phyloP scores from a whole-genome alignment of 352 stramenopile genomes.

The Pythium folliculosum region DNA sequence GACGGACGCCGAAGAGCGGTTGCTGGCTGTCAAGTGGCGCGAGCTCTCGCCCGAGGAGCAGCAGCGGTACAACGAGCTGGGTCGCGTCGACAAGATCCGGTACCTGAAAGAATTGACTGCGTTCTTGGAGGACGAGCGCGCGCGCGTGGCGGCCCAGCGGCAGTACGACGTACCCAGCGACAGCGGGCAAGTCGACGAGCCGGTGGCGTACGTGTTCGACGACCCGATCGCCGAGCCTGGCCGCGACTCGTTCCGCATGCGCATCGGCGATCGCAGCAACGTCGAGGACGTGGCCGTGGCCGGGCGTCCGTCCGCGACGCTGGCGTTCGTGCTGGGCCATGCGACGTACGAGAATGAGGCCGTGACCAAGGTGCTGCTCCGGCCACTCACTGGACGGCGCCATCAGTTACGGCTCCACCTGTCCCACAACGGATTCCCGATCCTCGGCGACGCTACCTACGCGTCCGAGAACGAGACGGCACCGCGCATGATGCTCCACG shows the following conservation, averaged over 20 bases:
- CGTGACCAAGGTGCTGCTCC: conserved; percentile 84
- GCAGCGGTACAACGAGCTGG: conserved; percentile 44
- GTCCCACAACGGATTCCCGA: conserved; percentile 72
- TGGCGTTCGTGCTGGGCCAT: conserved; percentile 79
- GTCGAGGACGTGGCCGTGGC: conserved; percentile 16
- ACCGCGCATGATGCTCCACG: conserved; percentile 85
- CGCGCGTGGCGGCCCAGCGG: conserved; percentile 43
- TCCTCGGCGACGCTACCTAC: conserved; percentile 79
- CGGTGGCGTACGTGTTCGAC: conserved; percentile 78
- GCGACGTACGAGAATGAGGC: conserved; percentile 47
- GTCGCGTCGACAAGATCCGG: conserved; percentile 48
- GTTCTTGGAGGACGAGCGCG: conserved; percentile 61
- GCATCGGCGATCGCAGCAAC: conserved; percentile 45
- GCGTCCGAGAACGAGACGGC: conserved; percentile 56
- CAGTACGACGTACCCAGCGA: conserved; percentile 43
- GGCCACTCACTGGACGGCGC: conserved; percentile 73
- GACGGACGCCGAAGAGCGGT: conserved; percentile 30
- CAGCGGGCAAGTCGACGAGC: conserved; percentile 33
- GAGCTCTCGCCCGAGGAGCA: conserved; percentile 53
- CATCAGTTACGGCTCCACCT: conserved; percentile 87
- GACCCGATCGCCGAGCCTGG: conserved; percentile 71
- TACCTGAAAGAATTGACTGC: conserved; percentile 49
- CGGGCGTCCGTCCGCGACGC: conserved; percentile 65
- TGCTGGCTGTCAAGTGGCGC: conserved; percentile 36
- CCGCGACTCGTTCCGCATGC: conserved; percentile 65